phyloP scores from a whole-genome alignment of 768 basidiomycete species.

The Neoboletus subvelutipes region DNA sequence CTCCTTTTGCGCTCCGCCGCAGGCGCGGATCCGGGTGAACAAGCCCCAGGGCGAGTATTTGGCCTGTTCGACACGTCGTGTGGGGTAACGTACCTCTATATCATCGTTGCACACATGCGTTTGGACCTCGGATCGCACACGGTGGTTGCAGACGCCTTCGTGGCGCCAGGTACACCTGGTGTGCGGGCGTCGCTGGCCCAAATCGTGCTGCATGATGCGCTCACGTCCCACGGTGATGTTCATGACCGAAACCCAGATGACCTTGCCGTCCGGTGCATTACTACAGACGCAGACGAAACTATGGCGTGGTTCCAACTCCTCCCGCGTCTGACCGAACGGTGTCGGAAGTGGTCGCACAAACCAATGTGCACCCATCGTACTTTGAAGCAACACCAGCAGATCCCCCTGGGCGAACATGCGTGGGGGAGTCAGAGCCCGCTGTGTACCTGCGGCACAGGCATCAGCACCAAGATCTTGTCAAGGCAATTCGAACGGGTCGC shows the following conservation, averaged over 20 bases:
- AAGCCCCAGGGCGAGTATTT: constrained; percentile 13
- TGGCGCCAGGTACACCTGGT: constrained; percentile 35
- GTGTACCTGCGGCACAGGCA: constrained; percentile 14
- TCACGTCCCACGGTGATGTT: too few species aligned
- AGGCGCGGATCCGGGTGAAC: constrained; percentile 4
- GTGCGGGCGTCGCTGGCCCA: not conserved
- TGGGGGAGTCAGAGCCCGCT: constrained; percentile 9
- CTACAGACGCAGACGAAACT: constrained; percentile 18
- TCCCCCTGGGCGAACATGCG: constrained; percentile 1
- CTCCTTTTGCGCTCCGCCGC: constrained; percentile 22
- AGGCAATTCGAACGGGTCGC: constrained; percentile 38
- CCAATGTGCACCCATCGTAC: constrained; percentile 28
- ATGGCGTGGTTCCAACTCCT: constrained; percentile 51
- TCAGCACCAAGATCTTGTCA: constrained; percentile 15
- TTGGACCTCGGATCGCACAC: constrained; percentile 45
- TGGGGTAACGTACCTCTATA: constrained; percentile 34
- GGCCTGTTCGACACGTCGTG: constrained; percentile 15
- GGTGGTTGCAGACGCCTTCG: constrained; percentile 47
- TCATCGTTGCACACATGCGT: constrained; percentile 46
- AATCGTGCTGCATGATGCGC: not conserved
- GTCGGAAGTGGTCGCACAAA: constrained; percentile 55
- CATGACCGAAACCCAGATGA: not conserved
- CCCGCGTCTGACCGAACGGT: constrained; percentile 52
- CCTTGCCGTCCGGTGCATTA: constrained; percentile 10
- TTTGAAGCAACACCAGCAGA: constrained; percentile 22